Base-by-base conservation (phyloP, 192 early-diverging fungal species). In the Podila epicladia region DNA sequence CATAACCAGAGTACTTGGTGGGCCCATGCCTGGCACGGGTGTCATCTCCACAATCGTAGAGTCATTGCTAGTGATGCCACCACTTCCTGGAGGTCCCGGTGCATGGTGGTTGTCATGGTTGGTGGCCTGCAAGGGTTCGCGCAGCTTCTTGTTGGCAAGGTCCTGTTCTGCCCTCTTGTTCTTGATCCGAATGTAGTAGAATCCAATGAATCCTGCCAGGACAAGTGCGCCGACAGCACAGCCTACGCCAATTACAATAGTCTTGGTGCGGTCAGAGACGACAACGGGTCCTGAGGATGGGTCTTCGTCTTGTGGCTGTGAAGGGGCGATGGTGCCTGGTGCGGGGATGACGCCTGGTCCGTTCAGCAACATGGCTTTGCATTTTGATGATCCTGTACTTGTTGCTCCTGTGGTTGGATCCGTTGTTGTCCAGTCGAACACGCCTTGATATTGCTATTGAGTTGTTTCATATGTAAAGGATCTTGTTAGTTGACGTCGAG, bases 371-470 rank as follows among this genome's bases (percentile, higher is more conserved):
- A 80, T 65, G 62, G 68, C 62, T 31, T 80, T 73, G 71, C 77
- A 80, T 41, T 55, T 59, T 2, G 60, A 45, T 45, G 41, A 59
- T 19, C 26, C 35, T 12, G 55, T 62, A 2, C 22, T 1, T 19
- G 37, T 32, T 7, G 32, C 55, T 49, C 77, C 77, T 7, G 77
- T 73, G 3, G 70, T 41, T 5, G 70, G 32, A 22, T 80, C 66
- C 9, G 41, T 5, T 19, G 62, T 67, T 3, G 53, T 59, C 77
- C 77, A 80, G 17, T 69, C 71, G 28, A 80, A 80, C 2, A 55
- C 64, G 12, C 65, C 77, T 59, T 69, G 71, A 32, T 60, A 80
- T 80, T 80, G 77, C 77, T 80, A 65, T 55, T 12, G n/a, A 26
- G 6, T 13, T n/a, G 28, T 5, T 28, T 17, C 22, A 15, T 37